Base-by-base conservation (phyloP, 352 stramenopile species). In the Phytopythium aichiense region DNA sequence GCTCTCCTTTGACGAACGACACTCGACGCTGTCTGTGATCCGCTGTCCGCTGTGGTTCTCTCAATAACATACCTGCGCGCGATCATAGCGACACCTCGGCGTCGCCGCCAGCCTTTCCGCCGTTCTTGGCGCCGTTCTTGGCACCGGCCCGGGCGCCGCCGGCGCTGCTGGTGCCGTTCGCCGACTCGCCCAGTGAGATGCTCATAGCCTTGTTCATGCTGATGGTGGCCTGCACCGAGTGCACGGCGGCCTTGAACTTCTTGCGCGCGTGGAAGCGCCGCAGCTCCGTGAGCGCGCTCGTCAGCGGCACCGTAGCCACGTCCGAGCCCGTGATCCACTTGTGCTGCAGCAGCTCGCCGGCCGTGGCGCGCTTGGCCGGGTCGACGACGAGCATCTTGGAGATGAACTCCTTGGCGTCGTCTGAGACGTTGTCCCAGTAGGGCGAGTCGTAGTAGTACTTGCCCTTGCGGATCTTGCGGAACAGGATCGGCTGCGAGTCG, bases 401-500 rank as follows among this genome's bases (percentile, higher is more conserved):
- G 61, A 97, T 96, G 66, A 97, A 94, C 50, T 95, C 86, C 72
- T 96, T 97, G 56, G 88, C 89, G 45, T 97, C 82, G 22, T 84
- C 68, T 46, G 88, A 96, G 48, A 97, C 84, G 42, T 94, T 82
- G 66, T 97, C 89, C 89, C 89, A 97, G 66, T 94, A 95, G 20
- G 88, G 87, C 33, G 87, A 91, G 61, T 94, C 84, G 63, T 86
- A 97, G 58, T 95, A 84, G 67, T 85, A 95, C 52, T 92, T 85
- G 46, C 89, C 87, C 62, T 84, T 84, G n/a, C 79, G 72, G 67
- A 96, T 96, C 68, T 92, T 91, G 53, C 77, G 76, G 69, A 94
- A 99, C 42, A 99, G 74, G 37, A 94, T 76, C 4, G 89, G 72
- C 66, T 99, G 90, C 63, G 97, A 98, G 51, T 98, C 92, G 71